These are phyloP conservation scores for Monilinia polystroma DNA, from an alignment of 2,329 filamentous ascomycete genomes.

Conservation along the genomic window DNA sequence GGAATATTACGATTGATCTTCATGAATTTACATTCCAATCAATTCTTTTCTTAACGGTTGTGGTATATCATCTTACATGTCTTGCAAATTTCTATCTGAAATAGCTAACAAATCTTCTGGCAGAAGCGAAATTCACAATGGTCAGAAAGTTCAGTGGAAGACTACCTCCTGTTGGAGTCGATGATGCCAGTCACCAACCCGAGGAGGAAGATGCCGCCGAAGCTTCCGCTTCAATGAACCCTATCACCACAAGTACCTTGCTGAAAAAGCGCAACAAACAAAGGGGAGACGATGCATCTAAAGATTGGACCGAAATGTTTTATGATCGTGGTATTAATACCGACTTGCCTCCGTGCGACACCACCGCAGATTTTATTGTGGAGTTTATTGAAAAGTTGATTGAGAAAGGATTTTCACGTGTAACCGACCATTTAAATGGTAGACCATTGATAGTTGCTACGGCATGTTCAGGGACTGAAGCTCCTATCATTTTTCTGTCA, in stretches of 20 bases:
- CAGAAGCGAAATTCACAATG: not conserved
- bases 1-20: not conserved
- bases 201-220: no score
- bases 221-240: no score
- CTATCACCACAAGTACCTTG: no score
- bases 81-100: not conserved
- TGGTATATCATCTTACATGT: slow-evolving; percentile 1
- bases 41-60: not conserved
- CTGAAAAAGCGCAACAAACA: no score
- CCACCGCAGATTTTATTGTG: not conserved
- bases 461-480: slow-evolving; percentile 77
- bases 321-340: not conserved
- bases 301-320: no score
- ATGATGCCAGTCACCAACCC: not conserved
- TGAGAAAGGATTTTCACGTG: not conserved
- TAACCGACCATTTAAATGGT: slow-evolving; percentile 34
- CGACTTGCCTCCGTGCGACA: not conserved
- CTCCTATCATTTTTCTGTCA: slow-evolving; percentile 65
- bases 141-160: not conserved
- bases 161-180: not conserved
- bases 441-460: slow-evolving; percentile 59
- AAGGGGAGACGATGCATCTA: no score
- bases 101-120: not conserved
- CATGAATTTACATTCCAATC: not conserved
- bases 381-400: not conserved